Conservation (phyloP, 1,139 yeast species). For the Suhomyces chickasaworum region DNA sequence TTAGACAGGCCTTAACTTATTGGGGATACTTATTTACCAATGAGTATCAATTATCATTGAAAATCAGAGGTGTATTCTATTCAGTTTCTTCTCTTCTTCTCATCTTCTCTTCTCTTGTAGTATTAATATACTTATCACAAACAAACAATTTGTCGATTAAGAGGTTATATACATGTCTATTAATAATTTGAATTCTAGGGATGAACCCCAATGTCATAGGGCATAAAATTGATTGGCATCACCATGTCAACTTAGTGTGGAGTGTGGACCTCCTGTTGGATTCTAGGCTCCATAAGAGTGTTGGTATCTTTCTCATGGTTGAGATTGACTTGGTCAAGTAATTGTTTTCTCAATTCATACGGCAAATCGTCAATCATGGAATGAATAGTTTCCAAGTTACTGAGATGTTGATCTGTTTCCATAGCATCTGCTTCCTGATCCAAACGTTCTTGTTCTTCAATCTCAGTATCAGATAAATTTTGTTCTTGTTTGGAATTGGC, state of each 20-base stretch:
- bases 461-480: constrained; percentile 24
- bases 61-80: too few relatives aligned
- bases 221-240: background rate
- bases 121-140: too few relatives aligned
- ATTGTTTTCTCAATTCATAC: constrained; percentile 33
- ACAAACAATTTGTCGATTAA: constrained; percentile 1
- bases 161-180: constrained; percentile 7
- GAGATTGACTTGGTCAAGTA: constrained; percentile 34
- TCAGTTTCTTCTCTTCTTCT: too few relatives aligned
- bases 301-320: constrained; percentile 24
- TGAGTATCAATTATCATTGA: too few relatives aligned
- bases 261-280: constrained; percentile 7
- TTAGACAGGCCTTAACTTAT: too few relatives aligned
- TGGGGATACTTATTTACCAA: too few relatives aligned
- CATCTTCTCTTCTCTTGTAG: too few relatives aligned
- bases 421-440: constrained; percentile 32
- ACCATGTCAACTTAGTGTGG: background rate
- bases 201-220: constrained; percentile 1
- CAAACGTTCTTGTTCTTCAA: constrained; percentile 26
- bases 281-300: constrained; percentile 10
- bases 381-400: constrained; percentile 34
- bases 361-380: constrained; percentile 44
- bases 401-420: constrained; percentile 25
- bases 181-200: background rate
- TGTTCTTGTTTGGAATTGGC: constrained; percentile 27